Base-by-base conservation (phyloP, 352 stramenopile genomes). In the Phytopythium kandeliae region DNA sequence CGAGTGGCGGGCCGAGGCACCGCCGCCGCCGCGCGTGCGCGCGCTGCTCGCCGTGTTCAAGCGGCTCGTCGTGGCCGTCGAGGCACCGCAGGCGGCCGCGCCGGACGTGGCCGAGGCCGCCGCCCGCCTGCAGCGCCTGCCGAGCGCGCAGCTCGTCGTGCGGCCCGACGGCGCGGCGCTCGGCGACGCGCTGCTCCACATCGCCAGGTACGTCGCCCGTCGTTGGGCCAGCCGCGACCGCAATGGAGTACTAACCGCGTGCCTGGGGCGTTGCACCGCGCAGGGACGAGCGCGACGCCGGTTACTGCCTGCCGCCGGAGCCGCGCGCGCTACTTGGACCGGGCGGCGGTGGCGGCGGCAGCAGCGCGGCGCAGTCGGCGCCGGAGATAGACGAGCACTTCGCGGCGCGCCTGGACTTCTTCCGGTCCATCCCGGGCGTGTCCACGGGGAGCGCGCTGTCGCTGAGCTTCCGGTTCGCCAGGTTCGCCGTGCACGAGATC, bases 381-480 rank as follows among this genome's bases (percentile, higher is more conserved):
- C 40, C 40, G 6, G 44, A 49, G 5, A 40, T 83, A 17, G 79
- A 93, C 38, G 38, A 36, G 2, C 43, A 78, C 25, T 92, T 92
- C 60, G 35, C 60, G 24, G 62, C 57, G 1, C 73, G 83, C 4
- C 60, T 88, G 22, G 50, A 65, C 22, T 89, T 91, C 50, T 94
- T 91, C 54, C 60, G 57, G 4, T 53, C 63, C 6, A 72, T 86
- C 8, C 58, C 62, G 3, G 43, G 60, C 6, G 47, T 93, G n/a
- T 78, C 76, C 8, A 54, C 83, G 9, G 81, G 71, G 10, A 84
- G 70, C 51, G 67, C 67, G 28, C 48, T 91, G n/a, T 91, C 80
- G 12, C 57, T 94, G 25, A 86, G 72, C 52, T 90, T 89, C 48
- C 77, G 80, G 21, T 94, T 94, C 48, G 65, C 74, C 44, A 86